Conservation (phyloP, 129 eudicot species). For the Artemisia tridentata region DNA sequence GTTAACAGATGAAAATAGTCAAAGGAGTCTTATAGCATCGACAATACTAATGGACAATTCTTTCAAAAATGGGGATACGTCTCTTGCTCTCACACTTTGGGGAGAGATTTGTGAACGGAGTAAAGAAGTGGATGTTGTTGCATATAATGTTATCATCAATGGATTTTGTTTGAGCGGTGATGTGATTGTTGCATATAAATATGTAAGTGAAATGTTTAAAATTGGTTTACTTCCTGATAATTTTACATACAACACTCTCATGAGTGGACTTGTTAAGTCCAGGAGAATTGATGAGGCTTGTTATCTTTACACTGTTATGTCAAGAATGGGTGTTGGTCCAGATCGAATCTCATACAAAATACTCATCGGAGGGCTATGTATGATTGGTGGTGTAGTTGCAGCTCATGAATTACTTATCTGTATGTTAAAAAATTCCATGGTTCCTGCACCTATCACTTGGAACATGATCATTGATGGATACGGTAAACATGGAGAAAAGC, state of each 20-base stretch:
- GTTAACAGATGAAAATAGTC: constrained; percentile 43
- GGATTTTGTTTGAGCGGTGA: constrained; percentile 51
- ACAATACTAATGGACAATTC: constrained; percentile 70
- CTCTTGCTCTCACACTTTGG: constrained; percentile 54
- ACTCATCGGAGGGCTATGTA: constrained; percentile 61
- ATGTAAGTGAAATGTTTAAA: constrained; percentile 61
- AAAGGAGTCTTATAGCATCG: constrained; percentile 47
- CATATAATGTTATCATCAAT: constrained; percentile 66
- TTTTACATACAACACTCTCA: constrained; percentile 59
- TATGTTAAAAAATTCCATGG: constrained; percentile 57
- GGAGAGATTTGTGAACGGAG: constrained; percentile 31
- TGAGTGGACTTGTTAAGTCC: constrained; percentile 49
- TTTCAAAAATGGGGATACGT: constrained; percentile 59
- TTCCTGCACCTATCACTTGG: constrained; percentile 62
- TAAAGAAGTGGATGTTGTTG: constrained; percentile 46
- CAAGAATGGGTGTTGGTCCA: constrained; percentile 61
- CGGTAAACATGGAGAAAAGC: constrained; percentile 50
- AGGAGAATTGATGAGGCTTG: constrained; percentile 54
- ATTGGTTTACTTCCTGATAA: constrained; percentile 61
- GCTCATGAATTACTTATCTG: constrained; percentile 46
- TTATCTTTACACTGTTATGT: constrained; percentile 53
- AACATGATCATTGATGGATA: constrained; percentile 63
- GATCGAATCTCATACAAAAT: constrained; percentile 55
- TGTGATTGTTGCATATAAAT: constrained; percentile 41
- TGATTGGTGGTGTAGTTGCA: constrained; percentile 37